These are phyloP conservation scores for Colletotrichum kahawae DNA, from an alignment of 2,329 filamentous ascomycete species.

Conservation along the genomic window DNA sequence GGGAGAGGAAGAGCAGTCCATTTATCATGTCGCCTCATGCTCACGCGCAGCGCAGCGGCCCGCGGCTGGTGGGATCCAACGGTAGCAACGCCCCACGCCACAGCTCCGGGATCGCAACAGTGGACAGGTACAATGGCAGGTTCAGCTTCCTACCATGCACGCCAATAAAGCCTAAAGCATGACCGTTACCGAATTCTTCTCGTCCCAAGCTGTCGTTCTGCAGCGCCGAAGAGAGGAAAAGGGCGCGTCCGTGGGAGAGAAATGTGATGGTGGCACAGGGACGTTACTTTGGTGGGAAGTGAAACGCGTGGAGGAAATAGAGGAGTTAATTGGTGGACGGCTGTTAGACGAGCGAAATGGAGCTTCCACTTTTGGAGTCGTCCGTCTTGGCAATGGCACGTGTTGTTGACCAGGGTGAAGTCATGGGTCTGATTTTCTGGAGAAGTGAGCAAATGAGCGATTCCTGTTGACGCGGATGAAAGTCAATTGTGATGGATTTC, in stretches of 20 bases:
- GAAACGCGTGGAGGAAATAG: conserved; percentile 11
- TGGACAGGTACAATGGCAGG: neutral
- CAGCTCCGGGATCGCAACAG: neutral
- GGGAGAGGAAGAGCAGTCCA: neutral
- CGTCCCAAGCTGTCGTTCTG: neutral
- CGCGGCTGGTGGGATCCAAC: neutral
- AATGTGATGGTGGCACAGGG: neutral
- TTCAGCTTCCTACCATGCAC: neutral
- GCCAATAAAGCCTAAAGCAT: neutral
- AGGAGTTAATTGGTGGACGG: conserved; percentile 1
- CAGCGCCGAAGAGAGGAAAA: neutral
- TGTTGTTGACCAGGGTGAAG: neutral
- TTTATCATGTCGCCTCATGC: conserved; percentile 14
- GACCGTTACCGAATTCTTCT: neutral
- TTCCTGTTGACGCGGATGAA: neutral
- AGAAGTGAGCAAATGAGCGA: fast-evolving
- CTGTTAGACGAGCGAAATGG: neutral
- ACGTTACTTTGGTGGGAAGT: neutral
- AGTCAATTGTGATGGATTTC: neutral
- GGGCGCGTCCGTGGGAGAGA: neutral
- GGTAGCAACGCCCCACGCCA: neutral
- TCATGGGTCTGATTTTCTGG: neutral
- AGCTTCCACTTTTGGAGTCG: conserved; percentile 7
- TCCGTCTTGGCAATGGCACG: conserved; percentile 12
- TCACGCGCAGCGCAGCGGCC: neutral